Conservation (phyloP, 805 yeast species). For the Suhomyces vadensis region DNA sequence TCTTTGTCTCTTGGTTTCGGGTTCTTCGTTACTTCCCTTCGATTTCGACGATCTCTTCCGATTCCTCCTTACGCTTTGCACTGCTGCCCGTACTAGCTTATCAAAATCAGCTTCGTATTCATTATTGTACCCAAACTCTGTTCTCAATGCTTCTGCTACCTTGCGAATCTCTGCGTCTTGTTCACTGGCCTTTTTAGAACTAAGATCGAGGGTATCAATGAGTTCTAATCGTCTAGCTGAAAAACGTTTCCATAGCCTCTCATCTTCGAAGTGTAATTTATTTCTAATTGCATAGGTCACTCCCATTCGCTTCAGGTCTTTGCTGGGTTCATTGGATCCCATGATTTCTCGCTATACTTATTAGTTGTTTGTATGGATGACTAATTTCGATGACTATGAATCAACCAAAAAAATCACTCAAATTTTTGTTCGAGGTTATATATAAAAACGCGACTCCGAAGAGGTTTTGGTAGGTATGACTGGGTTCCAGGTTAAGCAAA, state of each 20-base stretch:
- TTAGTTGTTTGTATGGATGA: neutral
- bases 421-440: neutral
- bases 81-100: constrained; percentile 87
- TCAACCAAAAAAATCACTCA: constrained; percentile 7
- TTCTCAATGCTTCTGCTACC: constrained; percentile 74
- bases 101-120: constrained; percentile 73
- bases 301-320: constrained; percentile 38
- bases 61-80: constrained; percentile 89
- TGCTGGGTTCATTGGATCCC: constrained; percentile 1
- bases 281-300: constrained; percentile 59
- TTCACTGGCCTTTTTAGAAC: constrained; percentile 81
- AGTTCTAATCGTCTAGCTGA: constrained; percentile 88
- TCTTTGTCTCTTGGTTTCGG: neutral
- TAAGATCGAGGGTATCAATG: constrained; percentile 70
- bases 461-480: neutral
- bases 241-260: constrained; percentile 82
- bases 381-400: constrained; percentile 12
- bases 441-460: neutral
- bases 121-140: constrained; percentile 72
- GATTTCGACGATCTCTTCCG: constrained; percentile 61
- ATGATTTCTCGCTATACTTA: neutral
- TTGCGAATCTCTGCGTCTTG: constrained; percentile 80
- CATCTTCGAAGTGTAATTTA: constrained; percentile 75
- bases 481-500: too few species aligned
- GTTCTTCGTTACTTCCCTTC: constrained; percentile 14